Conservation (phyloP, 352 stramenopile species). For the Pseudoperonospora humuli region DNA sequence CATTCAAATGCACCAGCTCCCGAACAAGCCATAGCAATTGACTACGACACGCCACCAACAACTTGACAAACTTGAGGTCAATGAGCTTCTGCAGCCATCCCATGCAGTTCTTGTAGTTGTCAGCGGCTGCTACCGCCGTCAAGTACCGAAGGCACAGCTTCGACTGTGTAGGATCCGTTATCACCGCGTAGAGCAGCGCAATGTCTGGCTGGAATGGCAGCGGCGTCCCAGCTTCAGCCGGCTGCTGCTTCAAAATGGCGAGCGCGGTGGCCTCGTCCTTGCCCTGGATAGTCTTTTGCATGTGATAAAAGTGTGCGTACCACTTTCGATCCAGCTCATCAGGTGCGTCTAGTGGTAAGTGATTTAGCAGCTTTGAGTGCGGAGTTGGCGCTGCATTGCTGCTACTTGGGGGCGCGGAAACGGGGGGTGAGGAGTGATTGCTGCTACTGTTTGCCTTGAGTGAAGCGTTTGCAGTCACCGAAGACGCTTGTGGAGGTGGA, state of each 20-base stretch:
- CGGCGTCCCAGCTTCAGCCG: constrained; percentile 22
- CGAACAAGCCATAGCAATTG: constrained; percentile 76
- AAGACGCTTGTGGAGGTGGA: constrained; percentile 24
- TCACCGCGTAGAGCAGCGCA: constrained; percentile 66
- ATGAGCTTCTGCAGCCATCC: constrained; percentile 76
- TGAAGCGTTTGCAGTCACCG: constrained; percentile 2
- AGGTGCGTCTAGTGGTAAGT: constrained; percentile 57
- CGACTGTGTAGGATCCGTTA: constrained; percentile 57
- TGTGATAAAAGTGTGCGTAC: constrained; percentile 81
- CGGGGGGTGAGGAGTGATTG: constrained; percentile 7
- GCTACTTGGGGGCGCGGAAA: constrained; percentile 25
- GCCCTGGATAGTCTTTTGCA: constrained; percentile 72
- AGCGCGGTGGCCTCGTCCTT: constrained; percentile 55
- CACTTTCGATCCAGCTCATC: constrained; percentile 83
- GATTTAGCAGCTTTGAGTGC: constrained; percentile 64
- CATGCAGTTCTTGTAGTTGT: constrained; percentile 76
- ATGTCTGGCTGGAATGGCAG: constrained; percentile 74
- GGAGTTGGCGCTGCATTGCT: constrained; percentile 27
- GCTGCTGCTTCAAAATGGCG: constrained; percentile 53
- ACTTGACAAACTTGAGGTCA: constrained; percentile 73
- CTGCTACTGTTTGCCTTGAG: constrained; percentile 5
- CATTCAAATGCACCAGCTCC: constrained; percentile 71
- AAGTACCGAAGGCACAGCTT: constrained; percentile 78
- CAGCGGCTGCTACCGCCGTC: constrained; percentile 36
- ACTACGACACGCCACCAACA: constrained; percentile 63